Evolutionary conservation across 306 rosid species (phyloP), one percentile per base, ranked within the genome.

Genomic region (Gastrolobium villosum): DNA sequence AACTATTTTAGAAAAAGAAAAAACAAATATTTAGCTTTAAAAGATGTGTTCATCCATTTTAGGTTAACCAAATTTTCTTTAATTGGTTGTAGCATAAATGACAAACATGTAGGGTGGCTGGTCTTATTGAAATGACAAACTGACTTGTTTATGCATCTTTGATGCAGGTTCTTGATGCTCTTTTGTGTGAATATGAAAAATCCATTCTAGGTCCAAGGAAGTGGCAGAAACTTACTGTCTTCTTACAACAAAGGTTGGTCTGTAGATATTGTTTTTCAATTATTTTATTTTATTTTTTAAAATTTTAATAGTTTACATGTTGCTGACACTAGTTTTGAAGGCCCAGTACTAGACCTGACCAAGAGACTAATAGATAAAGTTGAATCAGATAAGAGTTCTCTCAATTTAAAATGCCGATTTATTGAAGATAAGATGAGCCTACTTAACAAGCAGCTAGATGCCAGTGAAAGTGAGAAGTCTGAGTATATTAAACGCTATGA

Each of bases 401-500:
- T 93, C 30, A 54, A n/a, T 74, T 88, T 91, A 76, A 89, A 82
- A 74, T 86, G 85, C 70, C 94, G 81, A 30, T 68, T 94, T 55
- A 52, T 88, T 72, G 94, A 90, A 84, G 92, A 89, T 73, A 88
- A 85, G 75, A 69, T 93, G 85, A 81, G 79, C 30, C 76, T 90
- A 40, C 87, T 90, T 39, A 84, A 78, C 68, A 89, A 90, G 86
- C 94, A 80, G 82, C 84, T 90, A 76, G 94, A 90, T 84, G 87
- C 89, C 70, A 79, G 84, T 57, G 92, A 89, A 84, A 86, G 79
- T 70, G 87, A 87, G n/a, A 93, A 89, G 88, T 76, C 85, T 5
- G 91, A 93, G 79, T 89, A 90, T 85, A 73, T 85, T 60, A 93
- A 85, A 79, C 91, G 94, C 41, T 90, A 90, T 34, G 91, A 93